A percentile compares a stretch with the other conserved stretches of the same genome.
These are phyloP conservation scores for Huntiella savannae DNA, from an alignment of 2,329 filamentous ascomycete genomes.

Conservation along the genomic window DNA sequence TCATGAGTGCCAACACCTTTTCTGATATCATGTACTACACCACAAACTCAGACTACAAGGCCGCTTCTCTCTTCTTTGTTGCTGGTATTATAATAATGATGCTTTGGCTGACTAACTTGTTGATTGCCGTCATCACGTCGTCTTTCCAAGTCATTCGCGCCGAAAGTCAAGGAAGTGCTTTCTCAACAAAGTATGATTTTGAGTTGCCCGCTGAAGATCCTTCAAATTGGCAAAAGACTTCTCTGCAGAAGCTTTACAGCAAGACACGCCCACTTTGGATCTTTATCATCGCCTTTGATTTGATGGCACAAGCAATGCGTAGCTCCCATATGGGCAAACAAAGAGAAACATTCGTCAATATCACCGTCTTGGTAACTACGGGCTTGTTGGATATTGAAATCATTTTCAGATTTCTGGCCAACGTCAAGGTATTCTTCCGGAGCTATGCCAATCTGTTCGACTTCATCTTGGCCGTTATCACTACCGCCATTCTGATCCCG, in stretches of 20 bases:
- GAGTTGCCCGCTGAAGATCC: conserved; percentile 44
- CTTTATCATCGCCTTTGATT: conserved; percentile 54
- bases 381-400: conserved; percentile 68
- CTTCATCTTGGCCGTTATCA: conserved; percentile 59
- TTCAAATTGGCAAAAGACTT: conserved; percentile 22
- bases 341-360: conserved; percentile 46
- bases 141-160: conserved; percentile 97
- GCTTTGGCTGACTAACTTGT: conserved; percentile 86
- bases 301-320: conserved; percentile 61
- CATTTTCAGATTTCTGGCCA: conserved; percentile 51
- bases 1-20: conserved; percentile 97
- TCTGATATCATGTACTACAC: conserved; percentile 88
- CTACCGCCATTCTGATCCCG: conserved; percentile 70
- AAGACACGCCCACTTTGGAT: conserved; percentile 66
- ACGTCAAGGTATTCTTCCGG: conserved; percentile 66
- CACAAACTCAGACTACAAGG: conserved; percentile 75
- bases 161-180: conserved; percentile 85
- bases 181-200: conserved; percentile 22
- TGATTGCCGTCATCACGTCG: conserved; percentile 92
- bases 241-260: conserved; percentile 52
- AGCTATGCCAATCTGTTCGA: conserved; percentile 64
- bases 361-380: conserved; percentile 58
- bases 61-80: conserved; percentile 60
- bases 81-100: conserved; percentile 74
- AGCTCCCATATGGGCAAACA: conserved; percentile 53